These are phyloP conservation scores for Serpula lacrymans DNA, from an alignment of 768 basidiomycete genomes.

Conservation along the genomic window DNA sequence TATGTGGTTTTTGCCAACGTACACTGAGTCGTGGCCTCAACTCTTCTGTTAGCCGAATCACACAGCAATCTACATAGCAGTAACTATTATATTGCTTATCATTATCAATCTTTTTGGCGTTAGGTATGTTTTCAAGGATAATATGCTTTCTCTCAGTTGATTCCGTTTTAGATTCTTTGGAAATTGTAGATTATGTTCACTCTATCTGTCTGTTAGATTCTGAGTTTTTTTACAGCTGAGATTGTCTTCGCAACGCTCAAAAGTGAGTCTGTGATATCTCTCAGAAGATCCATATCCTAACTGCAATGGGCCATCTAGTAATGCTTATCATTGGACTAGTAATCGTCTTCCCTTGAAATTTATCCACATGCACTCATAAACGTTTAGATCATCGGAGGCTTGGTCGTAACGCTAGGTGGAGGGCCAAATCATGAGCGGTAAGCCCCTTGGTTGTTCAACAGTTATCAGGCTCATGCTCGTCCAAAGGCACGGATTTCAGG, in stretches of 20 bases:
- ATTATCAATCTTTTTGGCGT: constrained; percentile 47
- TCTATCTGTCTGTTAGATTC: background rate
- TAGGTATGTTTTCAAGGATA: constrained; percentile 39
- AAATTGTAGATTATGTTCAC: constrained; percentile 12
- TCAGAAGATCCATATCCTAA: background rate
- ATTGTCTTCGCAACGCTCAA: constrained; percentile 19
- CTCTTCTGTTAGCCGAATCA: constrained; percentile 34
- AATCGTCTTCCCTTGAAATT: too few species aligned
- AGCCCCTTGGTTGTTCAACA: constrained; percentile 30
- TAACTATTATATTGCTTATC: constrained; percentile 36
- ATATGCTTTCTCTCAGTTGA: constrained; percentile 23
- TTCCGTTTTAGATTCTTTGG: constrained; percentile 15
- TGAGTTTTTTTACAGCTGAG: constrained; percentile 16
- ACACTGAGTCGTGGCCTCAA: constrained; percentile 2
- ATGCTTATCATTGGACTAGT: constrained; percentile 34
- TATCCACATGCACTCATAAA: too few species aligned
- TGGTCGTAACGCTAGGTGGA: constrained; percentile 57
- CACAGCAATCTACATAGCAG: constrained; percentile 37
- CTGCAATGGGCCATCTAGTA: constrained; percentile 20
- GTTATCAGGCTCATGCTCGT: constrained; percentile 1
- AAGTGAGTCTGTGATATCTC: constrained; percentile 10
- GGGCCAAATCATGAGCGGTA: constrained; percentile 47
- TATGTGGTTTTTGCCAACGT: constrained; percentile 22
- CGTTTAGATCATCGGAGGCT: constrained; percentile 34
- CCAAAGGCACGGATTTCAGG: too few species aligned